Evolutionary conservation across 228 moss, liverwort and hornwort species (phyloP), one percentile per base, ranked within the genome.

Genomic region (Sphagnum fallax): DNA sequence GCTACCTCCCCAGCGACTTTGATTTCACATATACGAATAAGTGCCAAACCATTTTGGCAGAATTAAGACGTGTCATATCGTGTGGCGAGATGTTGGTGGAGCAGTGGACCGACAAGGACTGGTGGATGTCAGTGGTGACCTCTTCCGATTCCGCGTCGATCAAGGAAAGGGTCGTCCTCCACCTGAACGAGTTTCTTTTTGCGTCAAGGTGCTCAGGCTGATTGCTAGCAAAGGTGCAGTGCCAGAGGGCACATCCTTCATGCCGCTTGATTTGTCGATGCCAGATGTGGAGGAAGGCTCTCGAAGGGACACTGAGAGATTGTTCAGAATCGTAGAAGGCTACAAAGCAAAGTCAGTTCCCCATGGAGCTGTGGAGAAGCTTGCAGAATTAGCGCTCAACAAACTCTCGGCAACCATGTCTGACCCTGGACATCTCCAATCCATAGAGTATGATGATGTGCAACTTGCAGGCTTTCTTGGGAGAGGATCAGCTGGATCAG

Each of bases 11-110:
- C 12, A 76, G 81, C 65, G 71, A 81, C 32, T 68, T 84, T 32
- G 81, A 84, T 71, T 66, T 6, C 55, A 3, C 49, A 5, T 67
- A 64, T 81, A 69, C 81, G 75, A 50, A 68, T 65, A 70, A 80
- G 84, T 71, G 84, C 81, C 9, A 84, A 81, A 52, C 75, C 81
- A 0, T 32, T 32, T 67, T 84, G 60, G 77, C 84, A 5, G 84
- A 84, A 55, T 49, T 84, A 57, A 80, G 80, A 80, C 81, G 84
- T 16, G 78, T 84, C 51, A 69, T 84, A 75, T 75, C 75, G 0
- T 64, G 69, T 64, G 84, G 78, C 61, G 81, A 84, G 60, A 61
- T 72, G 63, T 67, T 81, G 75, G 84, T 81, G 6, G 52, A 73
- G 8, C 78, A 84, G 66, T 84, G 84, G 84, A 73, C 63, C 15